phyloP scores from a whole-genome alignment of 495 filamentous ascomycete species.

The Diplogelasinospora grovesii region DNA sequence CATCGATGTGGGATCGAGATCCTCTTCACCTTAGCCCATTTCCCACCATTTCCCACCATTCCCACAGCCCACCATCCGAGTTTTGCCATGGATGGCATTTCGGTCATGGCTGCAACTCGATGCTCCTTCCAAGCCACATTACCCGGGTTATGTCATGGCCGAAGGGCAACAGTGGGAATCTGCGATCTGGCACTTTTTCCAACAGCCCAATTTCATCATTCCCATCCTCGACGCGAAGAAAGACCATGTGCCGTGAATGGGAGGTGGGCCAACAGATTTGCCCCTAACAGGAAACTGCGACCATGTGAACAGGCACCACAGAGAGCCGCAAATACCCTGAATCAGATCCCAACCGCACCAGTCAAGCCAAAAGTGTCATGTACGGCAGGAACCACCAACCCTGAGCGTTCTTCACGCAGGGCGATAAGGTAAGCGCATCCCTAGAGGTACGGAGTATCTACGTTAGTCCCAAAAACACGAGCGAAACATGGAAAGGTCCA shows the following conservation, averaged over 20 bases:
- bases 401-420: too few relatives aligned
- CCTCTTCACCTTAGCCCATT: constrained; percentile 9
- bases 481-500: background rate
- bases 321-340: too few relatives aligned
- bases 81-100: constrained; percentile 18
- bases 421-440: too few relatives aligned
- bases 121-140: too few relatives aligned
- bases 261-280: too few relatives aligned
- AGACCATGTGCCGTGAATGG: constrained; percentile 7
- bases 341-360: too few relatives aligned
- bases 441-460: too few relatives aligned
- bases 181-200: background rate
- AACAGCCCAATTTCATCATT: constrained; percentile 4
- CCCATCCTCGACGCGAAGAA: constrained; percentile 3
- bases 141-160: background rate
- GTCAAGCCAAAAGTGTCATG: background rate
- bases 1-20: constrained; percentile 33
- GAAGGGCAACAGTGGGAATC: background rate
- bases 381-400: background rate
- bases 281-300: too few relatives aligned
- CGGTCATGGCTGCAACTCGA: too few relatives aligned
- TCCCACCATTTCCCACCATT: constrained; percentile 1
- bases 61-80: constrained; percentile 8
- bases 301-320: too few relatives aligned
- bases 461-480: background rate